Base-by-base conservation (phyloP, 352 stramenopile genomes). In the Globisporangium rhizosaccharum region DNA sequence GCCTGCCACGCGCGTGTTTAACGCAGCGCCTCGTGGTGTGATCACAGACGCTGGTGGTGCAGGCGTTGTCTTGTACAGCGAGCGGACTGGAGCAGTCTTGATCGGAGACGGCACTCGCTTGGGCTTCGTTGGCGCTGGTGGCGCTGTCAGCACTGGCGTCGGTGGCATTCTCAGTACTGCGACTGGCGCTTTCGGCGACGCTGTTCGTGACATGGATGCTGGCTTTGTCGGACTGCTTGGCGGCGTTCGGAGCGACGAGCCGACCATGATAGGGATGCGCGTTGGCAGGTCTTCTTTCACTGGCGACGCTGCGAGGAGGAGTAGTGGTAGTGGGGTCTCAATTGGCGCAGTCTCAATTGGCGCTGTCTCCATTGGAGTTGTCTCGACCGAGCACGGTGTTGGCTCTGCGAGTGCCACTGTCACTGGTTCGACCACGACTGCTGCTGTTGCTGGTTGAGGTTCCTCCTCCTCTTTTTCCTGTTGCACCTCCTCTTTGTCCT, bases 241-340 rank as follows among this genome's bases (percentile, higher is more conserved):
- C 23, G 37, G 51, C 37, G 36, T 23, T 12, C 51, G 36, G 18
- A 63, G 10, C 10, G 41, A 53, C 15, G 57, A 57, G 0, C 50
- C 41, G 52, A 18, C 39, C 26, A 26, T 20, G 42, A 58, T 41
- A 25, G 57, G 57, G 17, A 63, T 63, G 2, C 20, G 39, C 9
- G 57, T 53, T 3, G 57, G 41, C 41, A 63, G 23, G 3, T 41
- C 20, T 28, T 15, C 15, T 47, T 47, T 18, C 41, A 39, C 33
- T 12, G 33, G 33, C 33, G 33, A 39, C 33, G 33, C 33, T 39
- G 33, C 7, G 33, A 39, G 18, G 41, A 18, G 41, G 41, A 20
- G 41, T 15, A 20, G 41, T 20, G 41, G 48, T 17, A 20, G 23
- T 11, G 49, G 17, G 18, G 37, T n/a, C 48, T 56, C 50, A 11